These are phyloP conservation scores for Madurella mycetomatis DNA, from an alignment of 2,329 filamentous ascomycete genomes.

Conservation along the genomic window DNA sequence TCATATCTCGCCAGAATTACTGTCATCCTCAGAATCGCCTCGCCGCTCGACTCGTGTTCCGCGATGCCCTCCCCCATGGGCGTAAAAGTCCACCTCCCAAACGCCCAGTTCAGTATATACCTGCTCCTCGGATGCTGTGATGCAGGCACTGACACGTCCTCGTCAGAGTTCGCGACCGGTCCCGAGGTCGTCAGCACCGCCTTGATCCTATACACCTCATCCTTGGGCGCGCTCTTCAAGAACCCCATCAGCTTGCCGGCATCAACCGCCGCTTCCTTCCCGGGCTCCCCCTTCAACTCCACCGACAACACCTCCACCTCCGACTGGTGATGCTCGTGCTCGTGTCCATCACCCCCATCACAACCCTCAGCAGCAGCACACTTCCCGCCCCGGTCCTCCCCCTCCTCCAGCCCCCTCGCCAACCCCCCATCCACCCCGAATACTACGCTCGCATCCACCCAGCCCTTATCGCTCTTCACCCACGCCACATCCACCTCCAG, in stretches of 20 bases:
- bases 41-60: slow-evolving; percentile 53
- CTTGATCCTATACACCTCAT: slow-evolving; percentile 96
- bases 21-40: slow-evolving; percentile 64
- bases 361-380: too few species aligned
- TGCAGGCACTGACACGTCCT: slow-evolving; percentile 36
- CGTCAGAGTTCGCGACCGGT: slow-evolving; percentile 48
- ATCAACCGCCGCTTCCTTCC: slow-evolving; percentile 40
- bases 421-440: slow-evolving; percentile 85
- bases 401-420: slow-evolving; percentile 51
- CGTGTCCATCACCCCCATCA: slow-evolving; percentile 33
- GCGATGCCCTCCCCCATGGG: slow-evolving; percentile 38
- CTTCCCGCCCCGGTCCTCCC: slow-evolving; percentile 36
- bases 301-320: slow-evolving; percentile 91
- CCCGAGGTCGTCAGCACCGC: slow-evolving; percentile 49
- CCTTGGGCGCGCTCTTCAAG: slow-evolving; percentile 72
- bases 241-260: slow-evolving; percentile 62
- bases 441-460: slow-evolving; percentile 71
- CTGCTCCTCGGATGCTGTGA: slow-evolving; percentile 37
- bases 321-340: slow-evolving; percentile 60
- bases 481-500: slow-evolving; percentile 75
- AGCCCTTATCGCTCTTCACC: slow-evolving; percentile 79
- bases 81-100: slow-evolving; percentile 91
- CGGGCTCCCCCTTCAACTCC: slow-evolving; percentile 49
- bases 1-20: slow-evolving; percentile 70
- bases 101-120: slow-evolving; percentile 97